phyloP scores from a whole-genome alignment of 2,329 filamentous ascomycete species.

The Leptodontidium sp. region DNA sequence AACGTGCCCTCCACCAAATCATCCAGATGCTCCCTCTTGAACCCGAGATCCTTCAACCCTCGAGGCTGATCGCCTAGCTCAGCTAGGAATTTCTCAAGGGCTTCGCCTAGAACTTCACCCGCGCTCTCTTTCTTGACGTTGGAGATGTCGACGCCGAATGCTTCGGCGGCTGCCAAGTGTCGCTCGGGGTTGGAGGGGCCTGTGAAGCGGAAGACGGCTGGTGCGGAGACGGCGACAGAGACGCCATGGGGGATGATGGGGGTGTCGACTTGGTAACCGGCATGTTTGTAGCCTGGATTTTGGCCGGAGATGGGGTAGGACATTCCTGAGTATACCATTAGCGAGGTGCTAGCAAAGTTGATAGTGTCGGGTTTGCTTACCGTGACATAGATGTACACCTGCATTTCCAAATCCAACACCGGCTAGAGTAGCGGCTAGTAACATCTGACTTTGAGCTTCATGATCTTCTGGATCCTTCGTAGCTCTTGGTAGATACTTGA shows the following conservation, averaged over 20 bases:
- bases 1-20: constrained; percentile 92
- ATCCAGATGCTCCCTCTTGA: constrained; percentile 78
- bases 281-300: constrained; percentile 89
- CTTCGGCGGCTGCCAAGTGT: constrained; percentile 87
- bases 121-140: constrained; percentile 90
- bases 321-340: constrained; percentile 70
- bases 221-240: constrained; percentile 90
- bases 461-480: constrained; percentile 88
- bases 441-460: constrained; percentile 95
- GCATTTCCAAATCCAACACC: constrained; percentile 98
- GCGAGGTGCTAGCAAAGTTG: background rate
- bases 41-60: constrained; percentile 85
- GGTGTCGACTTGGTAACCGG: constrained; percentile 79
- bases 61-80: constrained; percentile 89
- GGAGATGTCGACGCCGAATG: constrained; percentile 87
- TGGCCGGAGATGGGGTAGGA: constrained; percentile 96
- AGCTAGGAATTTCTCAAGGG: constrained; percentile 80
- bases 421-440: constrained; percentile 90
- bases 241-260: constrained; percentile 96
- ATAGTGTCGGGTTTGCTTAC: constrained; percentile 32
- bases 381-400: constrained; percentile 87
- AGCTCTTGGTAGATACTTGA: constrained; percentile 91
- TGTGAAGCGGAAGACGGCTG: constrained; percentile 94
- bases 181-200: constrained; percentile 90
- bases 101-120: constrained; percentile 86